These are phyloP conservation scores for Actinomucor elegans DNA, from an alignment of 371 early-diverging fungal genomes.

Conservation along the genomic window DNA sequence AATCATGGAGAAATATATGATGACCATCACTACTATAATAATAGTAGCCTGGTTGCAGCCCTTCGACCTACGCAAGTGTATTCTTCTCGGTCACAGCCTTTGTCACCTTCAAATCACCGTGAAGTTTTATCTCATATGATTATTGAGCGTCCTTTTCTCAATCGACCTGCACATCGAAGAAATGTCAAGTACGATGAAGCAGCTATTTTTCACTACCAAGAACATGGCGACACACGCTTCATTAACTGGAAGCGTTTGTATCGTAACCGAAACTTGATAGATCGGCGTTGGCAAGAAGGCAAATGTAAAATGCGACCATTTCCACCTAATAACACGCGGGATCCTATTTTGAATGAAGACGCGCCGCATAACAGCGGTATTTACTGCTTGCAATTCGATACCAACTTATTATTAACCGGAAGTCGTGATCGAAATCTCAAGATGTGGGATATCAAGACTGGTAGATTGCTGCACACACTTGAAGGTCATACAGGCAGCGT, in stretches of 20 bases:
- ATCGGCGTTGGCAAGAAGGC: slow-evolving; percentile 71
- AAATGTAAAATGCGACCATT: slow-evolving; percentile 55
- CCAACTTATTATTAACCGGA: slow-evolving; percentile 70
- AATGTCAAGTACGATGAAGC: slow-evolving; percentile 35
- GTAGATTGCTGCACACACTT: slow-evolving; percentile 59
- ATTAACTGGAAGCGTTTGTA: slow-evolving; percentile 75
- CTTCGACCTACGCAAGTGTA: slow-evolving; percentile 11
- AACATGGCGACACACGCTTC: slow-evolving; percentile 35
- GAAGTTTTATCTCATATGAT: slow-evolving; percentile 11
- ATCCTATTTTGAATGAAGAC: background rate
- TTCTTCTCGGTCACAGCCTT: slow-evolving; percentile 20
- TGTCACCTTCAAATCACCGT: background rate
- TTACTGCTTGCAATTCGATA: slow-evolving; percentile 88
- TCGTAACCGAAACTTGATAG: slow-evolving; percentile 54
- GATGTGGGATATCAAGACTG: slow-evolving; percentile 77
- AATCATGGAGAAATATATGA: too few species aligned
- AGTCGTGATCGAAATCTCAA: slow-evolving; percentile 83
- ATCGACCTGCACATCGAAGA: slow-evolving; percentile 27
- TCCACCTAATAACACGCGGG: slow-evolving; percentile 24
- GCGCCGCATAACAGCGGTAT: slow-evolving; percentile 82
- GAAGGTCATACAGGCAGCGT: slow-evolving; percentile 82
- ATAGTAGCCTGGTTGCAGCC: background rate
- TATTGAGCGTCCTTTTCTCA: slow-evolving; percentile 22
- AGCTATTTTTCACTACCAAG: slow-evolving; percentile 34
- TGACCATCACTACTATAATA: too few species aligned